phyloP scores from a whole-genome alignment of 2,329 filamentous ascomycete species.

The Fusarium decemcellulare region DNA sequence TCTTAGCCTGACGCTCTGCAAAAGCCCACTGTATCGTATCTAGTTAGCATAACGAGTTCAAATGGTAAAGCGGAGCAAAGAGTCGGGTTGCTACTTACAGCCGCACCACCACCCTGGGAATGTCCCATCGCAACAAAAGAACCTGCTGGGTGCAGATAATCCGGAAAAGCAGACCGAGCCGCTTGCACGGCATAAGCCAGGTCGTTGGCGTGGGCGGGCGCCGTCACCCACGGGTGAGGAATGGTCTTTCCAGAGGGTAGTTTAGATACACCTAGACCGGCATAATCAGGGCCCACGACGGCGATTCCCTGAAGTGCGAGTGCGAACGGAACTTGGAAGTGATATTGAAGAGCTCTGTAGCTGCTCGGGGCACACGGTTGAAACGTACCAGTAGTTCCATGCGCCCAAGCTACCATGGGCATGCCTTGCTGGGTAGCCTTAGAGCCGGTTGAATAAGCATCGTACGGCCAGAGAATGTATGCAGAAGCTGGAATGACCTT shows the following conservation, averaged over 20 bases:
- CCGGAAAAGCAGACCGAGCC: conserved; percentile 23
- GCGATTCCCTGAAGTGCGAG: conserved; percentile 33
- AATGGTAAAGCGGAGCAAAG: not conserved
- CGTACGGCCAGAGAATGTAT: not conserved
- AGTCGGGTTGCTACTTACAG: not conserved
- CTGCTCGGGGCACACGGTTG: conserved; percentile 29
- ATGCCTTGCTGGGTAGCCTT: not conserved
- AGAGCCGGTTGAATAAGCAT: not conserved
- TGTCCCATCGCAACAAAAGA: not conserved
- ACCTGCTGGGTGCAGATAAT: not conserved
- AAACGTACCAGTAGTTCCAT: conserved; percentile 26
- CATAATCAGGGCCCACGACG: conserved; percentile 34
- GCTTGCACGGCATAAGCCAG: conserved; percentile 28
- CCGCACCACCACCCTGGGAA: not conserved
- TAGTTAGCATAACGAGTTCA: not conserved
- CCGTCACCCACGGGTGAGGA: conserved; percentile 25
- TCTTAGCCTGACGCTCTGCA: conserved; percentile 27
- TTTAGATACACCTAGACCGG: conserved; percentile 28
- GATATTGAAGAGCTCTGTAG: conserved; percentile 32
- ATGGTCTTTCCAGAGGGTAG: conserved; percentile 24
- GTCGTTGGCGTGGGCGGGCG: conserved; percentile 34
- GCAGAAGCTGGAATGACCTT: conserved; percentile 24
- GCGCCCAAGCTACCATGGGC: conserved; percentile 12
- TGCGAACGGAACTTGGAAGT: conserved; percentile 33
- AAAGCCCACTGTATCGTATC: conserved; percentile 21